Evolutionary conservation across 2,329 filamentous ascomycete species (phyloP).

Genomic region (Fusarium nisikadoi): DNA sequence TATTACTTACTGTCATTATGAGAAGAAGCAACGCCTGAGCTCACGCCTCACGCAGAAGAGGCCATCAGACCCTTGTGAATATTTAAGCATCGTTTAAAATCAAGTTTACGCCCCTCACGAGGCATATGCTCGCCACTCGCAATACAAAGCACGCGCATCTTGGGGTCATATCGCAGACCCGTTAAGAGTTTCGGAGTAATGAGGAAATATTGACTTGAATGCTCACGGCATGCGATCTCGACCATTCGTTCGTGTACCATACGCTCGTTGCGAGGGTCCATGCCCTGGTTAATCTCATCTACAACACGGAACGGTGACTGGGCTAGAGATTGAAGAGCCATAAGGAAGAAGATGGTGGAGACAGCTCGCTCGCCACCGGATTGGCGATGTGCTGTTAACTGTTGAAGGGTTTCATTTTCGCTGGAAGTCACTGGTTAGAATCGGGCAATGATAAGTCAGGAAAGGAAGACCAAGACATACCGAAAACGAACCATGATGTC

Average conservation of each 20-base stretch:
- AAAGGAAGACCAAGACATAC: constrained; percentile 57
- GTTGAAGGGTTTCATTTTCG: constrained; percentile 82
- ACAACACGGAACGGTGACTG: constrained; percentile 97
- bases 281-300: constrained; percentile 99
- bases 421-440: constrained; percentile 52
- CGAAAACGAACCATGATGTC: constrained; percentile 96
- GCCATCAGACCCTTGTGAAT: constrained; percentile 56
- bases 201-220: constrained; percentile 89
- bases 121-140: constrained; percentile 84
- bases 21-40: neutral
- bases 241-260: constrained; percentile 99
- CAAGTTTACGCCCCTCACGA: constrained; percentile 60
- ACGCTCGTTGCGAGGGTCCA: constrained; percentile 98
- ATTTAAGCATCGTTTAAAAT: constrained; percentile 59
- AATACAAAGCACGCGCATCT: constrained; percentile 95
- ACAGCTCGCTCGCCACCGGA: constrained; percentile 96
- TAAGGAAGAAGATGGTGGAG: constrained; percentile 98
- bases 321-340: constrained; percentile 94
- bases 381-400: constrained; percentile 91
- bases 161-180: constrained; percentile 83
- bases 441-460: neutral
- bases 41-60: constrained; percentile 37
- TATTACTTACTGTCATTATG: neutral
- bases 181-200: constrained; percentile 96
- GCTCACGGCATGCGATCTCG: constrained; percentile 90